Percentiles rank a stretch among this genome's conserved stretches.
phyloP scores from a whole-genome alignment of 257 asterid species.

The Asclepias syriaca region DNA sequence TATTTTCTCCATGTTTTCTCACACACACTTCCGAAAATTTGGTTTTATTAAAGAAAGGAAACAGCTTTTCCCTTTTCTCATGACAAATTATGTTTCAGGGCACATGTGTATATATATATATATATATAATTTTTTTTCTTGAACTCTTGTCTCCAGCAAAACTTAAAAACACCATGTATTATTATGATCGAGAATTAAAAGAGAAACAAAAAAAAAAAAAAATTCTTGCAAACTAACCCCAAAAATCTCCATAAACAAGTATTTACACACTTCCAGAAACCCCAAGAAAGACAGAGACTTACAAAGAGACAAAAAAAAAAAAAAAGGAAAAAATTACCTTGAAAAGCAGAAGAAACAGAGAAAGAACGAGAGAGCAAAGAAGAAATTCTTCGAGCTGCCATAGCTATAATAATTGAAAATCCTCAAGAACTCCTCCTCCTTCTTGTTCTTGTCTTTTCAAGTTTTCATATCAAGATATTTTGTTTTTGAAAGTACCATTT shows the following conservation, averaged over 20 bases:
- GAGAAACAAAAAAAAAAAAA: too few species aligned
- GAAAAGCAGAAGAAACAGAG: conserved; percentile 25
- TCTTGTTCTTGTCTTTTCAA: not conserved
- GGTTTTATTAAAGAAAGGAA: not conserved
- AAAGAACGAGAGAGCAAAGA: conserved; percentile 40
- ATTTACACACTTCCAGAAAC: not conserved
- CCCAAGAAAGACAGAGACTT: not conserved
- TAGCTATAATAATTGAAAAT: not conserved
- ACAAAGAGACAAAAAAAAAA: not conserved
- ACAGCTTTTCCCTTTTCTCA: not conserved
- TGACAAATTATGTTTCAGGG: not conserved
- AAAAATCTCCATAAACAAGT: not conserved
- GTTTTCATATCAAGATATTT: not conserved
- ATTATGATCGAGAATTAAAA: not conserved
- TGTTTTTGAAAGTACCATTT: too few species aligned
- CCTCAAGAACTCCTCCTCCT: not conserved
- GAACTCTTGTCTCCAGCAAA: not conserved
- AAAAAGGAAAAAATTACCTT: conserved; percentile 16
- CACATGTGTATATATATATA: too few species aligned
- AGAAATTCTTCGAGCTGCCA: conserved; percentile 51
- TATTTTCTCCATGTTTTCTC: not conserved
- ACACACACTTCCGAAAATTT: not conserved
- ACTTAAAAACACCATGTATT: not conserved
- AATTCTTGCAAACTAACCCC: not conserved
- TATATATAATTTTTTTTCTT: too few species aligned